phyloP scores from a whole-genome alignment of 1,284 basidiomycete species.

The Melampsora occidentalis region DNA sequence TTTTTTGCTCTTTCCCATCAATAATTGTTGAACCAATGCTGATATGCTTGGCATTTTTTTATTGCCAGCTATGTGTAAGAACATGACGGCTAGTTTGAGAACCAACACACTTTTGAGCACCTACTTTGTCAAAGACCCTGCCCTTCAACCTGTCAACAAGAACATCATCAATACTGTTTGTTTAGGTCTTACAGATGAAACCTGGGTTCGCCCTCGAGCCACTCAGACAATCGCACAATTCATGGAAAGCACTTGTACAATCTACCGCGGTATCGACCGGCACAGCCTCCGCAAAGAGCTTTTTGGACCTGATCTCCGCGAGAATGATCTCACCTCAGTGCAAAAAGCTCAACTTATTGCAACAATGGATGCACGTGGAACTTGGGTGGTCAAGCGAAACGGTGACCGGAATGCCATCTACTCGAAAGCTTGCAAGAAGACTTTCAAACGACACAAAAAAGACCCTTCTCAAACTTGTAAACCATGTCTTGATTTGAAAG shows the following conservation, averaged over 20 bases:
- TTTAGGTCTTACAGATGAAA: constrained; percentile 11
- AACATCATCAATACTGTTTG: constrained; percentile 2
- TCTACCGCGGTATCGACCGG: constrained; percentile 5
- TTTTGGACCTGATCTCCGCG: neutral
- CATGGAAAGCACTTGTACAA: neutral
- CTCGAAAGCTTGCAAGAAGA: constrained; percentile 1
- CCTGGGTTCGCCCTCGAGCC: constrained; percentile 4
- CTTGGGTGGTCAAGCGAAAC: constrained; percentile 11
- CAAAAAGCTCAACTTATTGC: neutral
- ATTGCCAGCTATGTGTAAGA: too few species aligned
- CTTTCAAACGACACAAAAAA: neutral
- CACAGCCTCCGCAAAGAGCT: constrained; percentile 1
- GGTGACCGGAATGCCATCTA: constrained; percentile 11
- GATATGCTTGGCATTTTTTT: too few species aligned
- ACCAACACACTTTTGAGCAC: too few species aligned
- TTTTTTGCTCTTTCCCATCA: neutral
- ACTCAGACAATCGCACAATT: constrained; percentile 4
- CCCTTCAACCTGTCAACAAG: neutral
- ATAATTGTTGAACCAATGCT: too few species aligned
- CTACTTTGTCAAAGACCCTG: neutral
- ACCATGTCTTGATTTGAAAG: constrained; percentile 5
- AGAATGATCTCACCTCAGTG: neutral
- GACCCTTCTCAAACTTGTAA: neutral
- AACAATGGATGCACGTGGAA: neutral
- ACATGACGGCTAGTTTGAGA: too few species aligned